Conservation (phyloP, 2,329 filamentous ascomycete species). For the Cladosporium oxysporum region DNA sequence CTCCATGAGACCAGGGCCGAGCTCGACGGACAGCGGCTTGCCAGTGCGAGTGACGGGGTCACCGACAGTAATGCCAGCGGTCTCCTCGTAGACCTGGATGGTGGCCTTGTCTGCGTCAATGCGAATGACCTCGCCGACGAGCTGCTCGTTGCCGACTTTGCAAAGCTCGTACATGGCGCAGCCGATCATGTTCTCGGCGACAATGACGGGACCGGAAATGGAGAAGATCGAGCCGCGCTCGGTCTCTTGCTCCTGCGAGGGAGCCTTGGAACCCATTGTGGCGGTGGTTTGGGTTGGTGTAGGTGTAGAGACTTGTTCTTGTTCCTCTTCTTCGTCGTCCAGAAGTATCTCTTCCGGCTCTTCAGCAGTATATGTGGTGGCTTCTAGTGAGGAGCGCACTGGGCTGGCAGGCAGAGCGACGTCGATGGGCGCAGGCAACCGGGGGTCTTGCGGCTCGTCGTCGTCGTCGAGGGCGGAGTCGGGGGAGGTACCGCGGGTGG, state of each 20-base stretch:
- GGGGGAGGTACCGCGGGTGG: not conserved
- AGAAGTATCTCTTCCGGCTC: slow-evolving; percentile 19
- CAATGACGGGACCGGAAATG: slow-evolving; percentile 82
- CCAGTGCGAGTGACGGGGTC: slow-evolving; percentile 88
- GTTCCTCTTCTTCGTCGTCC: slow-evolving; percentile 20
- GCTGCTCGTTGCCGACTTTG: slow-evolving; percentile 85
- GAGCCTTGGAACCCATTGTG: slow-evolving; percentile 41
- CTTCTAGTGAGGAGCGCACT: not conserved
- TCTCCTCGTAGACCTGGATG: slow-evolving; percentile 99
- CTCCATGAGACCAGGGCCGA: slow-evolving; percentile 95
- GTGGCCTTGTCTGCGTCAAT: slow-evolving; percentile 94
- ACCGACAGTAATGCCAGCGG: slow-evolving; percentile 92
- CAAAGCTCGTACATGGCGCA: slow-evolving; percentile 99
- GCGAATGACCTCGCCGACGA: slow-evolving; percentile 97
- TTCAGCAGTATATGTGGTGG: slow-evolving; percentile 2
- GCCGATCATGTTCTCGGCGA: slow-evolving; percentile 97
- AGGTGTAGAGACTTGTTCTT: slow-evolving; percentile 16
- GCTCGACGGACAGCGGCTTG: slow-evolving; percentile 95
- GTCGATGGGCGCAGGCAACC: slow-evolving; percentile 14
- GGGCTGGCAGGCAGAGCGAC: slow-evolving; percentile 26
- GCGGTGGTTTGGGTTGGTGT: slow-evolving; percentile 25
- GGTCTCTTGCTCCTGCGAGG: slow-evolving; percentile 52
- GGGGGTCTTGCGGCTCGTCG: slow-evolving; percentile 19
- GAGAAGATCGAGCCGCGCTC: slow-evolving; percentile 70
- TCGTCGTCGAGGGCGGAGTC: slow-evolving; percentile 19